A percentile compares a stretch with the other conserved stretches of the same genome.
phyloP scores from a whole-genome alignment of 2,329 filamentous ascomycete species.

The Colletotrichum liriopes region DNA sequence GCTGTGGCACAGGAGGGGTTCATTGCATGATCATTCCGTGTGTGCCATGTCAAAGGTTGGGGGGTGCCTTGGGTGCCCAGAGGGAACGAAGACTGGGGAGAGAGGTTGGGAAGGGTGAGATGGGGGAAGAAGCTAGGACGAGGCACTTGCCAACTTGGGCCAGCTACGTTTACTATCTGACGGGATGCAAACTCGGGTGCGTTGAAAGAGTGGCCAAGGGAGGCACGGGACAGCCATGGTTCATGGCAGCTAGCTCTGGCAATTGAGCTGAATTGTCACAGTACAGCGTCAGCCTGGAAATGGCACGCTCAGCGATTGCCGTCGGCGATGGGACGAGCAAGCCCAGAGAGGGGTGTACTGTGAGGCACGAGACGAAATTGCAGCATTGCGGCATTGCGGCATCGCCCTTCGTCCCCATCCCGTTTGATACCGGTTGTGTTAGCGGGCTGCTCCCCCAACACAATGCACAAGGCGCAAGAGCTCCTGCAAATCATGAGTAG shows the following conservation, averaged over 20 bases:
- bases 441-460: constrained; percentile 11
- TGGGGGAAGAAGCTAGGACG: not conserved
- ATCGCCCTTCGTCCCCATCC: not conserved
- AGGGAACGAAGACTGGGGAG: constrained; percentile 1
- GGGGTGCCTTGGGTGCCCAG: constrained; percentile 1
- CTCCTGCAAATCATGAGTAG: constrained; percentile 12
- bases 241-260: not conserved
- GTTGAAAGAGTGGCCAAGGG: not conserved
- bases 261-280: constrained; percentile 1
- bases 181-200: not conserved
- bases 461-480: constrained; percentile 7
- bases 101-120: constrained; percentile 27
- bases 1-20: constrained; percentile 37
- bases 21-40: constrained; percentile 38
- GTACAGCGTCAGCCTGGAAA: not conserved
- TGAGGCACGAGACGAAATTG: constrained; percentile 32
- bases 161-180: not conserved
- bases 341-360: not conserved
- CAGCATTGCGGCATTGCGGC: not conserved
- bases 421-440: constrained; percentile 3
- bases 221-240: not conserved
- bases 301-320: not conserved
- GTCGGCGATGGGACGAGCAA: constrained; percentile 5
- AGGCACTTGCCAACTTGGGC: not conserved
- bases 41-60: constrained; percentile 28